phyloP scores from a whole-genome alignment of 2,329 filamentous ascomycete genomes.

The Chaetomiaceae sp. region DNA sequence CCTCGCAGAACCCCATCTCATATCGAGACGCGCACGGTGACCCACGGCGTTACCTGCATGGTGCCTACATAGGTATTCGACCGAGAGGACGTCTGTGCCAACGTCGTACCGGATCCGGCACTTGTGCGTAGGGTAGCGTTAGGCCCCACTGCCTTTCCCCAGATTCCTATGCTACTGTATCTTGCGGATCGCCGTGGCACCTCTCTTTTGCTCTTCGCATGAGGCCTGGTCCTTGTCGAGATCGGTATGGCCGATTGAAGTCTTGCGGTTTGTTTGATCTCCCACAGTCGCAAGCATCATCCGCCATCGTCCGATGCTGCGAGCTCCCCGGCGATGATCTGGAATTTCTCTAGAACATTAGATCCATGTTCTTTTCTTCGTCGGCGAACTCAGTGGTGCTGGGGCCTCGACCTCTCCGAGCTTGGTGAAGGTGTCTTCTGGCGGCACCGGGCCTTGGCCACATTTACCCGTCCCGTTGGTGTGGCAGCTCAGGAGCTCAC shows the following conservation, averaged over 20 bases:
- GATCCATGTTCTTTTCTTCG: background rate
- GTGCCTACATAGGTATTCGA: background rate
- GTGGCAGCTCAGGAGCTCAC: background rate
- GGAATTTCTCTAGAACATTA: slow-evolving; percentile 14
- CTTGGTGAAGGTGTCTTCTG: background rate
- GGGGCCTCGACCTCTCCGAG: background rate
- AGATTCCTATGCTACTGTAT: slow-evolving; percentile 18
- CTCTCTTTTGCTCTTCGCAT: slow-evolving; percentile 13
- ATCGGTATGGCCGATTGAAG: slow-evolving; percentile 8
- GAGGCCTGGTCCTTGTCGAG: slow-evolving; percentile 18
- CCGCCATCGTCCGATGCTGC: slow-evolving; percentile 8
- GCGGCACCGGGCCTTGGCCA: slow-evolving; percentile 2
- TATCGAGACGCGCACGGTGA: no score
- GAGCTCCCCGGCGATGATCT: slow-evolving; percentile 18
- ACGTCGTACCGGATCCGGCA: slow-evolving; percentile 1
- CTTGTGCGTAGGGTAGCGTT: no score
- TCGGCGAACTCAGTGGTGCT: background rate
- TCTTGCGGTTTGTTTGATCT: slow-evolving; percentile 24
- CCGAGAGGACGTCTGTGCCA: background rate
- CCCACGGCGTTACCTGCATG: no score
- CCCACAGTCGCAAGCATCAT: slow-evolving; percentile 12
- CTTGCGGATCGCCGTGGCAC: slow-evolving; percentile 9
- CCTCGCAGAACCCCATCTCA: slow-evolving; percentile 5
- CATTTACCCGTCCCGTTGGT: slow-evolving; percentile 19
- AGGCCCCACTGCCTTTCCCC: slow-evolving; percentile 17